A percentile compares a stretch with the other conserved stretches of the same genome.
Conservation (phyloP, 1,284 basidiomycete genomes). For the Exobasidium cylindrosporum region DNA sequence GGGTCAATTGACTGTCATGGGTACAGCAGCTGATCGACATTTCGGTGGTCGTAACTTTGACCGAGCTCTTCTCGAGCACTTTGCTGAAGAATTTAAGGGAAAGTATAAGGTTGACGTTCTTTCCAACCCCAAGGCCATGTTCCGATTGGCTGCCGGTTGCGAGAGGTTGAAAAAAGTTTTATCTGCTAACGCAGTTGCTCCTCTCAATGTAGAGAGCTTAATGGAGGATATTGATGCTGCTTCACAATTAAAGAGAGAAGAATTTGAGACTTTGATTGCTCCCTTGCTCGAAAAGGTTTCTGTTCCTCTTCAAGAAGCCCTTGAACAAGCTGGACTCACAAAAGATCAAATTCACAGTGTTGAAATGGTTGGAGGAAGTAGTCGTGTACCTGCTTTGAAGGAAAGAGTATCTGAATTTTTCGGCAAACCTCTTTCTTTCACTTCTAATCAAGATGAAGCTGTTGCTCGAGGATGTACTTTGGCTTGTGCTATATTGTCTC, state of each 20-base stretch:
- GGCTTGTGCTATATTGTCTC: slow-evolving; percentile 53
- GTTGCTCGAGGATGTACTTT: slow-evolving; percentile 53
- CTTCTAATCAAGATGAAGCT: slow-evolving; percentile 54
- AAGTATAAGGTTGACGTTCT: slow-evolving; percentile 56
- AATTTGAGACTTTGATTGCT: slow-evolving; percentile 50
- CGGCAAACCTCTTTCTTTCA: slow-evolving; percentile 59
- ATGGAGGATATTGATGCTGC: slow-evolving; percentile 55
- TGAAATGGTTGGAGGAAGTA: slow-evolving; percentile 53
- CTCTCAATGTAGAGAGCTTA: slow-evolving; percentile 53
- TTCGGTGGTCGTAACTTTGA: slow-evolving; percentile 55
- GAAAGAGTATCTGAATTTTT: slow-evolving; percentile 59
- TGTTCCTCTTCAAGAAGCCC: slow-evolving; percentile 44
- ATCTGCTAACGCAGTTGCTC: slow-evolving; percentile 52
- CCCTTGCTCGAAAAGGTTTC: slow-evolving; percentile 46
- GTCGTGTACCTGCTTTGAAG: slow-evolving; percentile 58
- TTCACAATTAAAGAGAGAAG: slow-evolving; percentile 53
- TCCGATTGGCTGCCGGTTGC: slow-evolving; percentile 52
- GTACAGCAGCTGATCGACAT: slow-evolving; percentile 51
- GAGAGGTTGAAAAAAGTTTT: slow-evolving; percentile 56
- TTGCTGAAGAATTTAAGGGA: slow-evolving; percentile 53
- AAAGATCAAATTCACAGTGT: slow-evolving; percentile 52
- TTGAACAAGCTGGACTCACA: slow-evolving; percentile 47
- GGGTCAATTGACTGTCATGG: slow-evolving; percentile 53
- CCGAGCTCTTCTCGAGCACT: slow-evolving; percentile 52
- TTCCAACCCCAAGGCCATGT: slow-evolving; percentile 53